phyloP scores from a whole-genome alignment of 1,284 basidiomycete species.

The Apiotrichum mycotoxinovorans region DNA sequence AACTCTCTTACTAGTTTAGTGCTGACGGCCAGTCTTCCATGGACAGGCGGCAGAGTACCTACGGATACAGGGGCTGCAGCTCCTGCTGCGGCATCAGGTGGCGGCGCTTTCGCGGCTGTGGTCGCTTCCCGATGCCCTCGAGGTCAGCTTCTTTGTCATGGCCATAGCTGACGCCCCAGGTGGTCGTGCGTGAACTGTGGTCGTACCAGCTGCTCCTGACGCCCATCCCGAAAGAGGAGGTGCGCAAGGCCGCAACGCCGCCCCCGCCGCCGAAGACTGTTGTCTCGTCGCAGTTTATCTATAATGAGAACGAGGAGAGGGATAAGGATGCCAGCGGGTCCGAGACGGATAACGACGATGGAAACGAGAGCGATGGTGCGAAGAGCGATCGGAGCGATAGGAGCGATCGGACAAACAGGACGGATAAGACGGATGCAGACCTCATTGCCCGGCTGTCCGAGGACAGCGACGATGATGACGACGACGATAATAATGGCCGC shows the following conservation, averaged over 20 bases:
- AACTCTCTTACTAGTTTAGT: neutral
- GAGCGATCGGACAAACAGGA: neutral
- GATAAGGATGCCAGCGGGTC: conserved; percentile 19
- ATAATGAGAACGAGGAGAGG: conserved; percentile 12
- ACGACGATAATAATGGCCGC: neutral
- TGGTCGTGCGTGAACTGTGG: conserved; percentile 77
- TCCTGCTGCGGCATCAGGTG: conserved; percentile 71
- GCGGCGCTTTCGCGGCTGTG: conserved; percentile 62
- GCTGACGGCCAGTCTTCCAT: conserved; percentile 64
- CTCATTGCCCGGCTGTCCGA: conserved; percentile 32
- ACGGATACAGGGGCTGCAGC: conserved; percentile 75
- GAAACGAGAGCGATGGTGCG: conserved; percentile 41
- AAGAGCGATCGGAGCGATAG: conserved; percentile 12
- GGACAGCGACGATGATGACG: conserved; percentile 11
- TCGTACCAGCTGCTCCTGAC: conserved; percentile 63
- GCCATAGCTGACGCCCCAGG: conserved; percentile 51
- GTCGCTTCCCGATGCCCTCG: conserved; percentile 71
- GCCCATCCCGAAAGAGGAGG: conserved; percentile 22
- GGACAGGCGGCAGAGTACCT: conserved; percentile 69
- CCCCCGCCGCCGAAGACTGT: neutral
- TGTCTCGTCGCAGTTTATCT: neutral
- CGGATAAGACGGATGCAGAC: conserved; percentile 21
- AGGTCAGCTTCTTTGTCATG: conserved; percentile 56
- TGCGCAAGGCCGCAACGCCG: neutral
- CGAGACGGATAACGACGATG: conserved; percentile 14